Evolutionary conservation across 345 rosid genomes (phyloP).

Genomic region (Kandelia obovata): DNA sequence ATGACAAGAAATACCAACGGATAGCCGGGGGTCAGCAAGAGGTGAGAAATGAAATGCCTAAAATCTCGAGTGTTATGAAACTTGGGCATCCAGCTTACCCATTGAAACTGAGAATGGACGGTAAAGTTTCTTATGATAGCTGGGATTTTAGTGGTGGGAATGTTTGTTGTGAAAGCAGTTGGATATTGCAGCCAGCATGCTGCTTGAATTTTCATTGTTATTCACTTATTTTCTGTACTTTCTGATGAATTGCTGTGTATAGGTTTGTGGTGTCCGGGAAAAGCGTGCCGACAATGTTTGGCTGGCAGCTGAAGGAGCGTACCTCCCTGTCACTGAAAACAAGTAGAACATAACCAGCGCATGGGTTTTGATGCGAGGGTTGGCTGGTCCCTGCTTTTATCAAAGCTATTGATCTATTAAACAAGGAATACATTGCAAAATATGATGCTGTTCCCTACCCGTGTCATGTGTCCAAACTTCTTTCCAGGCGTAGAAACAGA

Average conservation of each 20-base stretch:
- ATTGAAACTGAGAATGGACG: too few species aligned
- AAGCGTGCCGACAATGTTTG: conserved; percentile 83
- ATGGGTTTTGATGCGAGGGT: conserved; percentile 33
- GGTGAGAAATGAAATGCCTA: conserved; percentile 40
- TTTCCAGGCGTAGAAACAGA: neutral
- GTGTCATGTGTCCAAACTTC: neutral
- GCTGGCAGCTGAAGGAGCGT: conserved; percentile 97
- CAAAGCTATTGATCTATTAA: conserved; percentile 17
- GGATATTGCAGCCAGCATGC: neutral
- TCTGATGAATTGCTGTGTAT: conserved; percentile 8
- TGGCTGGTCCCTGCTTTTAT: conserved; percentile 30
- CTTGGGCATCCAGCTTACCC: too few species aligned
- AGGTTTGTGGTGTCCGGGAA: conserved; percentile 90
- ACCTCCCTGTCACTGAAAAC: conserved; percentile 72
- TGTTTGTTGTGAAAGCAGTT: neutral
- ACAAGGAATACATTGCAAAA: conserved; percentile 4
- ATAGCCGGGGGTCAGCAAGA: conserved; percentile 99
- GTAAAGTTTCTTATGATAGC: too few species aligned
- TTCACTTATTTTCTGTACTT: neutral
- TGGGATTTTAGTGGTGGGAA: too few species aligned
- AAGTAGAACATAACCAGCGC: conserved; percentile 38
- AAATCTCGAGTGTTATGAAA: too few species aligned
- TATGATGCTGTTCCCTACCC: neutral
- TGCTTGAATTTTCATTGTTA: neutral
- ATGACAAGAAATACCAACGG: conserved; percentile 92